A percentile compares a stretch with the other conserved stretches of the same genome.
These are phyloP conservation scores for Pichia sp. DNA, from an alignment of 1,139 yeast genomes.

Conservation along the genomic window DNA sequence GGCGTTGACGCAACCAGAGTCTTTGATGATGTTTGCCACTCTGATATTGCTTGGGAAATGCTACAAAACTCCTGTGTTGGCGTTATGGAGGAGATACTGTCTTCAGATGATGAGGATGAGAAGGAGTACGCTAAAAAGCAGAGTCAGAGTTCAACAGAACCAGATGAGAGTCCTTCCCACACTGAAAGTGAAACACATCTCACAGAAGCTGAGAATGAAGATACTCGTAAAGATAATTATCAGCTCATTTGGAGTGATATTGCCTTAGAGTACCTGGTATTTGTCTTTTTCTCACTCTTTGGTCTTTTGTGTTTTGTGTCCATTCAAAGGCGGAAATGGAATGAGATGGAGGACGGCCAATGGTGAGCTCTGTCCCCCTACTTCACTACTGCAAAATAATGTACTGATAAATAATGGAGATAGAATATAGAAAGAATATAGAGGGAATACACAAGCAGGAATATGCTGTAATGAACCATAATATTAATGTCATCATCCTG, in stretches of 20 bases:
- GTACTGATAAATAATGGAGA: background rate
- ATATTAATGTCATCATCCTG: conserved; percentile 50
- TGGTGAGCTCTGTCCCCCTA: too few species aligned
- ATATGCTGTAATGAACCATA: too few species aligned
- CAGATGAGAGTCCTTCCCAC: background rate
- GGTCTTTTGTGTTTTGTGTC: conserved; percentile 22
- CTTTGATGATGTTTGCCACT: conserved; percentile 30
- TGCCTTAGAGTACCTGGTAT: conserved; percentile 2
- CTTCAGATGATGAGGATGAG: conserved; percentile 1
- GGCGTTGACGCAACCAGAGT: conserved; percentile 60
- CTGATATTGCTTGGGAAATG: conserved; percentile 27
- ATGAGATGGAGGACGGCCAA: conserved; percentile 9
- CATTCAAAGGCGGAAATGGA: conserved; percentile 24
- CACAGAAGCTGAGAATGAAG: background rate
- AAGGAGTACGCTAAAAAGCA: background rate
- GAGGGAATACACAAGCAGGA: too few species aligned
- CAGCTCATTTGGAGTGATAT: conserved; percentile 6
- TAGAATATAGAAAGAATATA: background rate
- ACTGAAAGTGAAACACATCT: background rate
- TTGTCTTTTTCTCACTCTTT: conserved; percentile 16
- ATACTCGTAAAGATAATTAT: background rate
- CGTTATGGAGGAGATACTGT: conserved; percentile 12
- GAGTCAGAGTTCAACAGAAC: background rate
- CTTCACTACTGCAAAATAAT: too few species aligned
- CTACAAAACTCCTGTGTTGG: conserved; percentile 25